Conservation (phyloP, 768 basidiomycete genomes). For the Clitopilus hobsonii region DNA sequence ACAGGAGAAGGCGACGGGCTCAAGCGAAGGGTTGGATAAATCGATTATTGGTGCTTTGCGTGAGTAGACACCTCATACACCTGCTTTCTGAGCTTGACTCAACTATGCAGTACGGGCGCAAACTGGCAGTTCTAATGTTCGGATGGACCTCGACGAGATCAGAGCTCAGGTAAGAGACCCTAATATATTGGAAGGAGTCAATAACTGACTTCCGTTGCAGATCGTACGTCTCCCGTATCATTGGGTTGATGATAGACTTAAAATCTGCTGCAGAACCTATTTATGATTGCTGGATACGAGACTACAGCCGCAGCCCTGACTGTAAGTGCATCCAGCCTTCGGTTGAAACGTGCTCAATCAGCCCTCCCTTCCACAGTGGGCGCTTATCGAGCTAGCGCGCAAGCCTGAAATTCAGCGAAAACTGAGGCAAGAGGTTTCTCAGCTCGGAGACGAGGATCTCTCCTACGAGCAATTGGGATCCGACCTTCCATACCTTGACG, state of each 20-base stretch:
- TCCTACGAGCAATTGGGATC: conserved; percentile 40
- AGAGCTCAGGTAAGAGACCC: conserved; percentile 22
- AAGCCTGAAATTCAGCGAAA: conserved; percentile 39
- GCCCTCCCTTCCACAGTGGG: conserved; percentile 37
- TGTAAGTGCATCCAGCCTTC: no score
- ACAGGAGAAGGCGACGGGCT: conserved; percentile 23
- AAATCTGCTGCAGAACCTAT: conserved; percentile 22
- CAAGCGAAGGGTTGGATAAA: conserved; percentile 25
- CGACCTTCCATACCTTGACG: conserved; percentile 51
- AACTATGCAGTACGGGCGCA: conserved; percentile 29
- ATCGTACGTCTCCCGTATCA: no score
- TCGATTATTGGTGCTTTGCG: conserved; percentile 34
- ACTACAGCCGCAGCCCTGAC: no score
- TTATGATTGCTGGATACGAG: conserved; percentile 43
- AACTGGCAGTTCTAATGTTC: conserved; percentile 15
- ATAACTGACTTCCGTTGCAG: background rate
- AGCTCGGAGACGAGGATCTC: conserved; percentile 41
- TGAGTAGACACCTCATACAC: conserved; percentile 12
- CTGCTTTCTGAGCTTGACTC: background rate
- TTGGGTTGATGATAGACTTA: no score
- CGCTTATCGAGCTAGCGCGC: conserved; percentile 49
- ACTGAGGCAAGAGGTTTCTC: conserved; percentile 43
- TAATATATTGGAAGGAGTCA: no score
- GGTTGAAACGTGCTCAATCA: background rate
- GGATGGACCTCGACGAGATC: conserved; percentile 21